Conservation (phyloP, 345 rosid species). For the Adansonia digitata region DNA sequence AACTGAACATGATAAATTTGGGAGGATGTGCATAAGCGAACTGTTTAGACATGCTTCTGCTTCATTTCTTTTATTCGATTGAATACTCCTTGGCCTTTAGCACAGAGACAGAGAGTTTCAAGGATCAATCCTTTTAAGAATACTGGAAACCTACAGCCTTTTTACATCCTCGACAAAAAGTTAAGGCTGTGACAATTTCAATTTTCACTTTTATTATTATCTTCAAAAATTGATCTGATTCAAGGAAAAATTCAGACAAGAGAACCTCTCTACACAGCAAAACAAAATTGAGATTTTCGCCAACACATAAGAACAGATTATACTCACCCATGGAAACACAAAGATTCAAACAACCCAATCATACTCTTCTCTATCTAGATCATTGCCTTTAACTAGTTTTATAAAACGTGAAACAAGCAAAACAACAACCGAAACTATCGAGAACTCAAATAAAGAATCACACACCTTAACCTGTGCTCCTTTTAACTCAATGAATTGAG, state of each 20-base stretch:
- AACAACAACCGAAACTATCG: background rate
- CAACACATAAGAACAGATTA: background rate
- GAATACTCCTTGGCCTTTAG: background rate
- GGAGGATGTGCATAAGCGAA: background rate
- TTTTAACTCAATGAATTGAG: slow-evolving; percentile 87
- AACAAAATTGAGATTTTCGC: background rate
- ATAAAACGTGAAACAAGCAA: background rate
- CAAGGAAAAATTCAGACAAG: background rate
- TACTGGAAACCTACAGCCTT: background rate
- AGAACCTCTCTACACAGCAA: background rate
- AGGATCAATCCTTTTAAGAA: background rate
- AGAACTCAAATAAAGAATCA: background rate
- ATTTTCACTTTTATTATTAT: background rate
- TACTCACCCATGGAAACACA: background rate
- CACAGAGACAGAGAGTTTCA: background rate
- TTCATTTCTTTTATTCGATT: background rate
- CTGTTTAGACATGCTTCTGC: background rate
- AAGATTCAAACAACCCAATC: background rate
- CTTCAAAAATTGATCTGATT: background rate
- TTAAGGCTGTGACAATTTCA: background rate
- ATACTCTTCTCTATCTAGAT: background rate
- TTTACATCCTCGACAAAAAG: background rate
- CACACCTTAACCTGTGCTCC: slow-evolving; percentile 99
- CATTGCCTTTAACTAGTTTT: background rate
- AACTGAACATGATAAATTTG: background rate